A percentile compares a stretch with the other conserved stretches of the same genome.
Conservation (phyloP, 805 yeast species). For the Barnettozyma populi region DNA sequence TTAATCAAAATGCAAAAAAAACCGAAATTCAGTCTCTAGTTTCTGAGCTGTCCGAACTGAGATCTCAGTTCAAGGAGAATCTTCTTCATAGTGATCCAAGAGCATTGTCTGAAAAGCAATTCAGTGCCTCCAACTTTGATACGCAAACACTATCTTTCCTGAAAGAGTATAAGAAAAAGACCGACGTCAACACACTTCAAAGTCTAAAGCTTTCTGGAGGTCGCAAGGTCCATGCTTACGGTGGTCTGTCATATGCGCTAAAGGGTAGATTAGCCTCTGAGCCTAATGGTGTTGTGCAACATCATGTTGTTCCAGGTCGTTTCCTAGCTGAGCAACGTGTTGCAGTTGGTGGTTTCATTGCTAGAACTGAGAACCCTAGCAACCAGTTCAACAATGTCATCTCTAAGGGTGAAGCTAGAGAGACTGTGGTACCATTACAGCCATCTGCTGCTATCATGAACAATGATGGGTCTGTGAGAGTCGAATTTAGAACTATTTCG, state of each 20-base stretch:
- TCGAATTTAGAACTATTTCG: background rate
- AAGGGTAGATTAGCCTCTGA: slow-evolving; percentile 63
- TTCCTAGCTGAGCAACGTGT: slow-evolving; percentile 35
- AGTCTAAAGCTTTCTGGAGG: slow-evolving; percentile 8
- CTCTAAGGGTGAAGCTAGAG: slow-evolving; percentile 37
- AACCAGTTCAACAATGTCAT: slow-evolving; percentile 31
- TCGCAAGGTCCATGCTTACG: slow-evolving; percentile 53
- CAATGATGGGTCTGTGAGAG: slow-evolving; percentile 31
- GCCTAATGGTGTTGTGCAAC: slow-evolving; percentile 61
- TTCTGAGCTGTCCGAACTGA: slow-evolving; percentile 33
- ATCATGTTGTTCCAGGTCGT: slow-evolving; percentile 65
- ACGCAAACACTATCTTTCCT: slow-evolving; percentile 28
- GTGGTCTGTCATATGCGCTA: slow-evolving; percentile 67
- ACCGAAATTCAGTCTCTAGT: slow-evolving; percentile 7
- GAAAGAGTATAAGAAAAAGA: slow-evolving; percentile 14
- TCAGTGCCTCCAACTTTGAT: slow-evolving; percentile 29
- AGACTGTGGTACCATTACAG: slow-evolving; percentile 38
- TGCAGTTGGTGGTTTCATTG: slow-evolving; percentile 57
- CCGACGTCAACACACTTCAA: slow-evolving; percentile 5
- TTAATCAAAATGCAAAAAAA: slow-evolving; percentile 1
- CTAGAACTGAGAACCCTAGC: slow-evolving; percentile 29
- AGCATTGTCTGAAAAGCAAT: slow-evolving; percentile 25
- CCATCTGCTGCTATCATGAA: slow-evolving; percentile 33
- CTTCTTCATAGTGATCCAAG: slow-evolving; percentile 47
- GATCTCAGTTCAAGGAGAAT: slow-evolving; percentile 51